Base-by-base conservation (phyloP, 805 yeast species). In the Kregervanrija delftensis region DNA sequence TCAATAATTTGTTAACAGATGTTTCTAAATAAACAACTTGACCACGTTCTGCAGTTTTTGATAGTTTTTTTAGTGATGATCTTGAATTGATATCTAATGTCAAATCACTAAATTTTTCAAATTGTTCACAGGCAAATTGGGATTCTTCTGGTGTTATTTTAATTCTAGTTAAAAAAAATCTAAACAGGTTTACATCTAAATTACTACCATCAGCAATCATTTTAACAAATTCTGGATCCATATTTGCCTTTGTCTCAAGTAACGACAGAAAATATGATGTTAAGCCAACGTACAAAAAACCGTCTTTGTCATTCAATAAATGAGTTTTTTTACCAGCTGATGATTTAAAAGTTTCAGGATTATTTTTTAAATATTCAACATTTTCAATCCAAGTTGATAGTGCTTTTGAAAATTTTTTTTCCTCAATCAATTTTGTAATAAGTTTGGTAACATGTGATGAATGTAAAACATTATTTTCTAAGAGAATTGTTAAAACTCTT, bases 21-120 rank as follows among this genome's bases (percentile, higher is more conserved):
- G 39, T 30, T 38, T 50, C 50, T 14, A 50, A 41, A 37, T 39
- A 36, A n/a, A 37, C 46, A 34, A 40, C 16, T 35, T 40, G 43
- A 35, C 49, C 46, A 28, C 40, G 10, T 58, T 49, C 28, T 72
- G 51, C 64, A 83, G 58, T 37, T 63, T 66, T 22, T 22, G 28
- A 22, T 4, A 22, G 8, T 22, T 6, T 22, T 22, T 22, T 22
- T 22, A 22, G 8, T 2, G 28, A 22, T 22, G 28, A 22, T 22
- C 28, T 22, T 31, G 47, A 33, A 47, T 73, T 75, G 5, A 57
- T 56, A 49, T 63, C 60, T 8, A 53, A 38, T 4, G 46, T 38
- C 4, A 22, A 17, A 10, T 44, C 37, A 3, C 30, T 15, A 33
- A 35, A 37, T 3, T 46, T 37, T 4, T 37, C 32, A 39, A 51